Evolutionary conservation across 805 yeast species (phyloP).

Genomic region (Komagataella populi): DNA sequence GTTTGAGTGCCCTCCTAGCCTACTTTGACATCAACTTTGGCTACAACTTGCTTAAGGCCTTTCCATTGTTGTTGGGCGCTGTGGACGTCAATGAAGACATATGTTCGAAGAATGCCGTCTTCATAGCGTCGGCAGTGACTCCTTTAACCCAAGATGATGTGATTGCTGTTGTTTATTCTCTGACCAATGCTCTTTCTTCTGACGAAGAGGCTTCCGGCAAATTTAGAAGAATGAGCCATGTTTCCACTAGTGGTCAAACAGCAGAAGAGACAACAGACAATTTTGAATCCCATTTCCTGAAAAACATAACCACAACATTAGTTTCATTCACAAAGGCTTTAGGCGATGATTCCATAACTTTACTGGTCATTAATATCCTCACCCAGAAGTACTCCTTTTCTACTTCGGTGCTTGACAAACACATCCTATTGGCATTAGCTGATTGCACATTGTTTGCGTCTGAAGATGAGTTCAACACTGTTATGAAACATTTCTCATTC

Average conservation of each 20-base stretch:
- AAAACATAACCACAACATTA: slow-evolving; percentile 58
- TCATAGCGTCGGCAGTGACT: slow-evolving; percentile 54
- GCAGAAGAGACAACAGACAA: not conserved
- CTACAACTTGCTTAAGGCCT: slow-evolving; percentile 17
- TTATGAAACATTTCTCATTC: slow-evolving; percentile 43
- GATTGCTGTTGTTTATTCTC: slow-evolving; percentile 72
- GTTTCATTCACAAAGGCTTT: slow-evolving; percentile 53
- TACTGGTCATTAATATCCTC: slow-evolving; percentile 67
- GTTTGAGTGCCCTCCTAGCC: slow-evolving; percentile 17
- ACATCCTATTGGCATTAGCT: slow-evolving; percentile 49
- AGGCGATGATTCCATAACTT: slow-evolving; percentile 58
- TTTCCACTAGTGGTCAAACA: not conserved
- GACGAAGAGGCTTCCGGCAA: slow-evolving; percentile 23
- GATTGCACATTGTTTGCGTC: slow-evolving; percentile 47
- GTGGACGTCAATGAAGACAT: slow-evolving; percentile 31
- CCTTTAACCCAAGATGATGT: slow-evolving; percentile 69
- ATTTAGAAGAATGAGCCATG: not conserved
- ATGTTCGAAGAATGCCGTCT: slow-evolving; percentile 38
- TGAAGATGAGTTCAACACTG: slow-evolving; percentile 52
- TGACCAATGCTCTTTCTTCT: slow-evolving; percentile 58
- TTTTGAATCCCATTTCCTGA: slow-evolving; percentile 22
- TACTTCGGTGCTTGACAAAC: slow-evolving; percentile 37
- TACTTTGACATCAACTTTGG: slow-evolving; percentile 25
- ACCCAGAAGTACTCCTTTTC: slow-evolving; percentile 52
- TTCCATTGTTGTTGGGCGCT: slow-evolving; percentile 42